Evolutionary conservation across 768 basidiomycete species (phyloP).

Genomic region (Hortiboletus flavorubellus): DNA sequence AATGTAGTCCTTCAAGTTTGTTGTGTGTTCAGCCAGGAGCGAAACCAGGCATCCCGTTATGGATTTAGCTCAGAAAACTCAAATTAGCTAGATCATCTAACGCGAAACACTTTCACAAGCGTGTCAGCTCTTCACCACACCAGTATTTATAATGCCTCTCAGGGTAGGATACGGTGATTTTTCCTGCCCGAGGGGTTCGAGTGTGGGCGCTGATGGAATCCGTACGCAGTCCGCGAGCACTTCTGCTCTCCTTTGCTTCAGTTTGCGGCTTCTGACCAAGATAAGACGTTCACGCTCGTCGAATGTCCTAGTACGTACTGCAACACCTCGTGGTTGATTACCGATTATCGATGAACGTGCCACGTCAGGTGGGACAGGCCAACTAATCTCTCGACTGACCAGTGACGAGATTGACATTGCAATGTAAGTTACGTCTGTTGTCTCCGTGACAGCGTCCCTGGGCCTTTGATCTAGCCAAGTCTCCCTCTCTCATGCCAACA

Average conservation of each 20-base stretch:
- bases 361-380: conserved; percentile 74
- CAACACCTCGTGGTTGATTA: neutral
- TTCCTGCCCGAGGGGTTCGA: neutral
- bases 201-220: conserved; percentile 4
- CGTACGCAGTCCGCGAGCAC: conserved; percentile 70
- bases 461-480: neutral
- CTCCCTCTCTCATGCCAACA: conserved; percentile 24
- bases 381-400: conserved; percentile 70
- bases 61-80: no score
- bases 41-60: no score
- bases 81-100: neutral
- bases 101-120: neutral
- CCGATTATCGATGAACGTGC: conserved; percentile 19
- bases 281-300: conserved; percentile 74
- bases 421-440: conserved; percentile 46
- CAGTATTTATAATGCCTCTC: conserved; percentile 20
- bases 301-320: conserved; percentile 76
- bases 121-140: neutral
- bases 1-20: conserved; percentile 13
- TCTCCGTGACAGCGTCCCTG: conserved; percentile 1
- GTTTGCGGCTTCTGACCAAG: conserved; percentile 65
- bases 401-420: conserved; percentile 80
- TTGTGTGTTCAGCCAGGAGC: neutral
- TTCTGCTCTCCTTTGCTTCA: conserved; percentile 92
- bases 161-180: conserved; percentile 33